Base-by-base conservation (phyloP, 2,329 filamentous ascomycete genomes). In the Aspergillus viridinutans region DNA sequence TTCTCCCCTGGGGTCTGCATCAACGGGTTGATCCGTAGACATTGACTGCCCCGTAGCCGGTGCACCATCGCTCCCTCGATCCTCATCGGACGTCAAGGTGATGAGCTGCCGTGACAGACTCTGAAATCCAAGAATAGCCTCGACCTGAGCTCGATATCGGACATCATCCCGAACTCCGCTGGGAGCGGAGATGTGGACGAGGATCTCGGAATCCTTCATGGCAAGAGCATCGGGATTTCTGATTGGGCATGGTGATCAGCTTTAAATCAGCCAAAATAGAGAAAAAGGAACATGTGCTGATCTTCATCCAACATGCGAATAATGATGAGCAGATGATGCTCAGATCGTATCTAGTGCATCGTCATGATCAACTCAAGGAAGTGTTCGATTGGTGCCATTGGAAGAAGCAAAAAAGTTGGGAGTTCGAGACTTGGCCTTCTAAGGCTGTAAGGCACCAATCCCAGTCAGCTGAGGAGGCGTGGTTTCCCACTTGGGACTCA, bases 101-200 rank as follows among this genome's bases (percentile, higher is more conserved):
- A 63, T 63, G 50, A 56, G 49, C 28, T 66, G 67, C 52, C 64
- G 64, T 40, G 70, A 70, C 56, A 57, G 60, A 21, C 68, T 54
- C 42, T 72, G 66, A 50, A 76, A 76, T 40, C 63, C 65, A 49
- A 74, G 57, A 52, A 73, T 72, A 8, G 74, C 70, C 52, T 68
- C 66, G 45, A 75, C 73, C 35, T 76, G 72, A 12, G 72, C 67
- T 38, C 68, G 68, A 63, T 77, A 76, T 53, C 66, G 68, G 32
- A 67, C 67, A 64, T 78, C 75, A 58, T 78, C 72, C 49, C 60
- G 62, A 38, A 60, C 63, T 52, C 64, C 67, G 60, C 72, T 72
- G 29, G 73, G 69, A 20, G 75, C 75, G 52, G 72, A 68, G 59
- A 78, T 67, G 63, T 77, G 76, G 50, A 76, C 72, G 54, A 77